These are phyloP conservation scores for Salix koriyanagi DNA, from an alignment of 345 rosid genomes.

Conservation along the genomic window DNA sequence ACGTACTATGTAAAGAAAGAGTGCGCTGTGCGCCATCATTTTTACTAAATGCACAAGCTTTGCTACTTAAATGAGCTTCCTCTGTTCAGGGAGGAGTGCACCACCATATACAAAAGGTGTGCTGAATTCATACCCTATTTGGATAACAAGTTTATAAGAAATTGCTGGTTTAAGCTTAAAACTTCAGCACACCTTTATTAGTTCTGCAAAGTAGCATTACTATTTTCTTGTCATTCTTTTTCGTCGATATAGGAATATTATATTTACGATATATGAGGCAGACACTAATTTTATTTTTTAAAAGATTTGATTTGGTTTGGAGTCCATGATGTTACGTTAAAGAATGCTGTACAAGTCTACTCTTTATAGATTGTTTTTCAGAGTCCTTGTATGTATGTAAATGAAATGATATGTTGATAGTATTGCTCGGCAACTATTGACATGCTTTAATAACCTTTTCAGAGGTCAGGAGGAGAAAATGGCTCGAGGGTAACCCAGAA, in stretches of 20 bases:
- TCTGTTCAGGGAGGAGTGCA: neutral
- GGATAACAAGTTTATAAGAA: neutral
- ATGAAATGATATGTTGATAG: neutral
- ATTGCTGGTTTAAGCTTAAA: neutral
- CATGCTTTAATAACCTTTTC: slow-evolving; percentile 16
- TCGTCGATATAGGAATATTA: neutral
- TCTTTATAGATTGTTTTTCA: neutral
- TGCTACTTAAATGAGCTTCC: neutral
- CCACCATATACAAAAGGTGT: neutral
- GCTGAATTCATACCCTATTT: neutral
- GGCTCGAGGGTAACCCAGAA: slow-evolving; percentile 77
- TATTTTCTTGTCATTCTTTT: neutral
- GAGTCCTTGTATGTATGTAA: neutral
- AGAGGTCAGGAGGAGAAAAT: slow-evolving; percentile 94
- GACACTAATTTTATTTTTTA: neutral
- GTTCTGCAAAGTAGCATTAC: neutral
- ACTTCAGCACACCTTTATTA: neutral
- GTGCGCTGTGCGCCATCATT: neutral
- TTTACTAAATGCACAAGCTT: neutral
- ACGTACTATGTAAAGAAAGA: neutral
- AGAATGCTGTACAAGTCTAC: neutral
- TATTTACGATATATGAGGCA: neutral
- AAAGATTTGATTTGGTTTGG: neutral
- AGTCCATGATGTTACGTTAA: neutral
- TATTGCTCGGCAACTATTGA: neutral